Percentiles rank a stretch among this genome's conserved stretches.
These are phyloP conservation scores for Apiospora koreana DNA, from an alignment of 2,329 filamentous ascomycete species.

Conservation along the genomic window DNA sequence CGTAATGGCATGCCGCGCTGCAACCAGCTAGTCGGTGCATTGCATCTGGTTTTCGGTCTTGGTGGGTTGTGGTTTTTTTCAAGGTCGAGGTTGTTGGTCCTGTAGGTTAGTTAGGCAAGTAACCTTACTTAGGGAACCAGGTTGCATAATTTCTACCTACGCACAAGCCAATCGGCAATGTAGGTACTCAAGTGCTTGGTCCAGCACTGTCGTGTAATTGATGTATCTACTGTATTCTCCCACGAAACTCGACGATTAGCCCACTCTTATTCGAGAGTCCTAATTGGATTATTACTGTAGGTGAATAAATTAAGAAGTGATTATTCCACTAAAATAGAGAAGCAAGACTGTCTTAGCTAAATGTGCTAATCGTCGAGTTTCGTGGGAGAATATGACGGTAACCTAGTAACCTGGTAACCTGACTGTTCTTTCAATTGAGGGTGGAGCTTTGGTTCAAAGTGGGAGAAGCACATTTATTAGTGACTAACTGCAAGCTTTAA, in stretches of 20 bases:
- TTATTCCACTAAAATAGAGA: too few relatives aligned
- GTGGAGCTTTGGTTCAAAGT: not conserved
- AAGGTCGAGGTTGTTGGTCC: not conserved
- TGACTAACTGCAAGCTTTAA: not conserved
- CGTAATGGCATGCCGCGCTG: conserved; percentile 35
- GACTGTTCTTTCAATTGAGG: too few relatives aligned
- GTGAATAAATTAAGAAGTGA: too few relatives aligned
- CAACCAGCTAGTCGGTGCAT: conserved; percentile 28
- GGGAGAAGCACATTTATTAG: not conserved
- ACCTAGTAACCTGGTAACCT: too few relatives aligned
- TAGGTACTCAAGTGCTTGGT: too few relatives aligned
- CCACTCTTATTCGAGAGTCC: too few relatives aligned
- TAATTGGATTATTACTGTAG: too few relatives aligned
- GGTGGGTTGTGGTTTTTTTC: not conserved
- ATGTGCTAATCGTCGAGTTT: too few relatives aligned
- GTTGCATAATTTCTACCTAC: conserved; percentile 8
- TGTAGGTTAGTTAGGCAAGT: too few relatives aligned
- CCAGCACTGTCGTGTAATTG: not conserved
- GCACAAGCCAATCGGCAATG: not conserved
- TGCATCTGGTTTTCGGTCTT: conserved; percentile 13
- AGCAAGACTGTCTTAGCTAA: too few relatives aligned
- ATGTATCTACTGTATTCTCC: not conserved
- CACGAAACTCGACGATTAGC: too few relatives aligned
- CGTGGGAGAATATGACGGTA: too few relatives aligned
- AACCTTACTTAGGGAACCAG: not conserved